These are phyloP conservation scores for Hypholoma sublateritium DNA, from an alignment of 768 basidiomycete genomes.

Conservation along the genomic window DNA sequence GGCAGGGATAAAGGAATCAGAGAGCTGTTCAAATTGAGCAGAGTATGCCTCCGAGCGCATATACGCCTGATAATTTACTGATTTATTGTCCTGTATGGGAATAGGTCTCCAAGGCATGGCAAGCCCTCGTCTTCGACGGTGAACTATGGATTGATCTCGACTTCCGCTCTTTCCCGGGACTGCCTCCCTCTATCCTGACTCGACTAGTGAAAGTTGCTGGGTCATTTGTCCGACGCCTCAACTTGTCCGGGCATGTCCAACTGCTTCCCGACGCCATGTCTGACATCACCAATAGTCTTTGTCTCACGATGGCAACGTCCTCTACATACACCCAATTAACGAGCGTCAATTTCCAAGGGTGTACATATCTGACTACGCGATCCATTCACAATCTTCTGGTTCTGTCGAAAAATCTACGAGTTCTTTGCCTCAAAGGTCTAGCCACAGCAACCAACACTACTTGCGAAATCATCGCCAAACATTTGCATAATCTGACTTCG, in stretches of 20 bases:
- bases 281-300: conserved; percentile 54
- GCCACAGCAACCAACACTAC: conserved; percentile 71
- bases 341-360: conserved; percentile 70
- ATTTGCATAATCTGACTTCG: conserved; percentile 52
- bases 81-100: conserved; percentile 8
- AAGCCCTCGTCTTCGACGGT: conserved; percentile 74
- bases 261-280: conserved; percentile 50
- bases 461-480: conserved; percentile 61
- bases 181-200: conserved; percentile 49
- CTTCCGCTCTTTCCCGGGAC: conserved; percentile 58
- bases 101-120: conserved; percentile 81
- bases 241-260: conserved; percentile 61
- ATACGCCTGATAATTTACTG: conserved; percentile 6
- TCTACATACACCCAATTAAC: conserved; percentile 67
- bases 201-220: conserved; percentile 58
- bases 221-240: conserved; percentile 60
- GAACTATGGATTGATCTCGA: conserved; percentile 79
- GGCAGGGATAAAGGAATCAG: conserved; percentile 72
- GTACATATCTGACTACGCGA: conserved; percentile 59
- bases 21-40: conserved; percentile 76
- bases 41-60: conserved; percentile 50
- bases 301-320: conserved; percentile 37
- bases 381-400: conserved; percentile 71
- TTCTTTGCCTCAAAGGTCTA: conserved; percentile 68
- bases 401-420: conserved; percentile 58